Evolutionary conservation across 129 eudicot genomes (phyloP), one percentile per base, ranked within the genome.

Genomic region (Flaveria linearis): DNA sequence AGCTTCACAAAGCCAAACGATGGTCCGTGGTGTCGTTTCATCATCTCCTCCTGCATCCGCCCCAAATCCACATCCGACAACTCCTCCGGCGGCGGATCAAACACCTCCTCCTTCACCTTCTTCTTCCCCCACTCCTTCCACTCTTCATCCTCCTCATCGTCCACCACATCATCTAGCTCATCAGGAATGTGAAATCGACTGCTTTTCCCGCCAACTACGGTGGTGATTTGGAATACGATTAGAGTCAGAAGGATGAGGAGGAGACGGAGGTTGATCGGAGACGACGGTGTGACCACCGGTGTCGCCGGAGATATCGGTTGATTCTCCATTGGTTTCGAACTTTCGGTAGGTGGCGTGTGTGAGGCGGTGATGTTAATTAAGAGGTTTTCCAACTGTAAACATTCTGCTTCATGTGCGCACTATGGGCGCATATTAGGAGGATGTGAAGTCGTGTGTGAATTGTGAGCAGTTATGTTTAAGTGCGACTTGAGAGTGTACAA

Each of bases 41-140:
- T 86, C 93, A 93, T 82, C 50, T 93, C 91, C 1, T 82, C 89
- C 68, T 91, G 96, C 74, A 94, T 84, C 72, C 84, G 52, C 4
- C 68, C 45, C 20, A 78, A 16, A 11, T 70, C 82, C 91, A 92
- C 84, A 60, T 86, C 74, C 23, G 90, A 42, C 8, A 91, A 84
- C 79, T 94, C 94, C 7, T 76, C 51, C 7, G 93, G 90, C 13
- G 92, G 91, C 53, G 92, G 91, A 78, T 89, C 96, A 65, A 83
- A 85, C 0, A 39, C 42, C 0, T 65, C 75, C 7, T 82, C 86
- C 51, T 80, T 75, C 0, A 12, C 42, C 25, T 84, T 45, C 83
- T 84, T 87, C 85, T 78, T 78, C 71, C 97, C 98, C 98, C 98
- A 93, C 72, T 93, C 86, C 68, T 77, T 88, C 97, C 96, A 91